Evolutionary conservation across 176 grass and related monocot species (phyloP), one percentile per base, ranked within the genome.

Genomic region (Tuctoria greenei): DNA sequence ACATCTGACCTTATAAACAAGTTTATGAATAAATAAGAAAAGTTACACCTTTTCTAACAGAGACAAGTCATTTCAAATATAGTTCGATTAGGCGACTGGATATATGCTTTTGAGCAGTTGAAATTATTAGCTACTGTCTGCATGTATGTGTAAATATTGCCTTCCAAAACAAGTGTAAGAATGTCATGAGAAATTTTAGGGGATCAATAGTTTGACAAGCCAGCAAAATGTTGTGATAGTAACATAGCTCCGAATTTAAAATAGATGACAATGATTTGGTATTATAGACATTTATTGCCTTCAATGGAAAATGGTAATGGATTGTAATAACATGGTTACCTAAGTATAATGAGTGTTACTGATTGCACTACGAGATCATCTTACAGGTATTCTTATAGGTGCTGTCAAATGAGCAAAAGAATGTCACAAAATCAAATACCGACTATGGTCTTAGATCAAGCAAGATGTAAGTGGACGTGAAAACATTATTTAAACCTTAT

Each of bases 61-160:
- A 79, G 77, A 81, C 9, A 69, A 76, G 65, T 55, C 72, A 67
- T 26, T 78, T 78, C 69, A 67, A 49, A 14, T 78, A 35, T 70
- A 28, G 8, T 80, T 81, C 24, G 34, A 34, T 61, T 62, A 46
- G 31, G 25, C n/a, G 61, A 72, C 41, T 52, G 5, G 59, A 51
- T 49, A 77, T 47, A 57, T 77, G 1, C 67, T 49, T 82, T 11
- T 35, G 64, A 49, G 18, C 13, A 78, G 14, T 39, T 66, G 23
- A 67, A 72, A 12, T 23, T 52, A n/a, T 59, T 67, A 71, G 10
- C 46, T 49, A 27, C 21, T 77, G 31, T 67, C 44, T 72, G 28
- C 25, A 52, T 18, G 60, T 60, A 13, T 52, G 23, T 34, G 9
- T 52, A 61, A 62, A 35, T 42, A 24, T 63, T 37, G 25, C 26